Evolutionary conservation across 2,329 filamentous ascomycete genomes (phyloP), one percentile per base, ranked within the genome.

Genomic region (Aspergillus sp.): DNA sequence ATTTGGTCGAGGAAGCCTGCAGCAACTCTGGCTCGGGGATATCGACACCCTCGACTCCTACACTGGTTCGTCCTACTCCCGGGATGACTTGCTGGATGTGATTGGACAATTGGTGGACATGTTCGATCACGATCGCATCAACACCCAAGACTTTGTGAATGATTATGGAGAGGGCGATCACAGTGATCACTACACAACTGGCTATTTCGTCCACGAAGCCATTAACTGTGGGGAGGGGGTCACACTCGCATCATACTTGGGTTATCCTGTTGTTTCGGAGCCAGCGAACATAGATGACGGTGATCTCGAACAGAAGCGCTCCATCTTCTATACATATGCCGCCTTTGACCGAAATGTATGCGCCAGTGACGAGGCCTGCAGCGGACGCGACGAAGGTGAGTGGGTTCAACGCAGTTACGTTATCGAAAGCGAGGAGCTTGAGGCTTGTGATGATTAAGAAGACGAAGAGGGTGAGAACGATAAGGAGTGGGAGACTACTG

Each of bases 61-160:
- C n/a, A 40, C 36, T 10, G 36, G 36, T 5, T 46, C 45, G 4
- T 51, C 55, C 5, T 60, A 61, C 45, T 53, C 53, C 3, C 53
- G 34, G 25, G 42, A 48, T 10, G 45, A 53, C 7, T 46, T 60
- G 23, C 10, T 57, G 1, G 11, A 49, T 16, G 48, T 47, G 3
- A 31, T 60, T 2, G 36, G 44, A 1, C 14, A 45, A 2, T 43
- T 58, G 20, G 47, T 54, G 14, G 49, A 45, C 6, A 46, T 47
- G 1, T 60, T 56, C n/a, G 17, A 23, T 0, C 54, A 49, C 1
- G 50, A 55, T n/a, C 47, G 49, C 11, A 48, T 61, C 41, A 61
- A 61, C 25, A 60, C 57, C 2, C 41, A 46, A 13, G 58, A 60
- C 38, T 60, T 41, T 45, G 55, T 54, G 11, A 31, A 57, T n/a